Conservation (phyloP, 2,329 filamentous ascomycete genomes). For the Xylogone sp. region DNA sequence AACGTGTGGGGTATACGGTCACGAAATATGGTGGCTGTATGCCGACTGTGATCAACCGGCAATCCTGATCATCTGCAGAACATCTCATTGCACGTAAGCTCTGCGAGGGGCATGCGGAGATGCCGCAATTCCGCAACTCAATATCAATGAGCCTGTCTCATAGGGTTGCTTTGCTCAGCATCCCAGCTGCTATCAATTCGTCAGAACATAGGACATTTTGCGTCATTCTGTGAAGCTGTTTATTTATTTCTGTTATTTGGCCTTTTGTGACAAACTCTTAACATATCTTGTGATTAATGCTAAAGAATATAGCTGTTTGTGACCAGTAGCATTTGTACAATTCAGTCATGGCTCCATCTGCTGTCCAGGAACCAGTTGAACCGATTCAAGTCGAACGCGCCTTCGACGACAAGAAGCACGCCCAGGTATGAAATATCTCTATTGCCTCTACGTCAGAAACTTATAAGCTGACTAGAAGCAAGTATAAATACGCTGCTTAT, state of each 20-base stretch:
- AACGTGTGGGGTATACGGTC: too few relatives aligned
- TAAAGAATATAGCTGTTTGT: neutral
- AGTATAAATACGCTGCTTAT: slow-evolving; percentile 61
- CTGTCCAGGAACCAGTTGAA: neutral
- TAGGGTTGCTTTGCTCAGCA: neutral
- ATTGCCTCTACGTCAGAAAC: neutral
- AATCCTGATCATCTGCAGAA: neutral
- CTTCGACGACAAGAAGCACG: neutral
- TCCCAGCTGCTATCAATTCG: neutral
- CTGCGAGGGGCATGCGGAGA: neutral
- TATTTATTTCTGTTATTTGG: neutral
- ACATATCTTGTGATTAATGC: neutral
- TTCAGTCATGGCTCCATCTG: neutral
- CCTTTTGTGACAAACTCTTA: neutral
- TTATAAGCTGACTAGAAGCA: neutral
- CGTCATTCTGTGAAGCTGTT: neutral
- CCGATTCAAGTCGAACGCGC: neutral
- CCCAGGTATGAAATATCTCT: neutral
- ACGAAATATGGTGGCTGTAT: neutral
- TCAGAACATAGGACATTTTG: neutral
- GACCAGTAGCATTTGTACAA: too few relatives aligned
- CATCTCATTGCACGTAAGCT: neutral
- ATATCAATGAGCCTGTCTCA: neutral
- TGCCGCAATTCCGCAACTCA: neutral
- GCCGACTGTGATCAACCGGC: neutral